Percentiles rank a stretch among this genome's conserved stretches.
These are phyloP conservation scores for Arbutus unedo DNA, from an alignment of 148 eudicot genomes.

Conservation along the genomic window DNA sequence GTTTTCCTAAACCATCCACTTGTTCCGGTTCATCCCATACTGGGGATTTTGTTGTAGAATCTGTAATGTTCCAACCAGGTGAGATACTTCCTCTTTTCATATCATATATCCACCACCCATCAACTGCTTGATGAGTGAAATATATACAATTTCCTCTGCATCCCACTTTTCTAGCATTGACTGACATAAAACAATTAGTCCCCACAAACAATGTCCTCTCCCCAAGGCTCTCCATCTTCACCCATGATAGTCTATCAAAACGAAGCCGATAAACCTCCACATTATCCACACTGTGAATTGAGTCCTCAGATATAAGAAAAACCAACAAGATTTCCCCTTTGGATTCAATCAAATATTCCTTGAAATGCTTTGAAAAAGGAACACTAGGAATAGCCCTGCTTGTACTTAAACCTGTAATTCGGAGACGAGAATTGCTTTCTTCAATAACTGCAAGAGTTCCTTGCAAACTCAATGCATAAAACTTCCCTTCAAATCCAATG, in stretches of 20 bases:
- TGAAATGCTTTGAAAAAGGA: constrained; percentile 19
- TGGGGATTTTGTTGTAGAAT: constrained; percentile 14
- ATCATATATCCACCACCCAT: constrained; percentile 34
- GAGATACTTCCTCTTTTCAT: constrained; percentile 21
- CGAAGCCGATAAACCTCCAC: constrained; percentile 31
- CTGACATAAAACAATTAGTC: constrained; percentile 22
- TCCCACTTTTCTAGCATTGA: constrained; percentile 25
- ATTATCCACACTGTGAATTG: constrained; percentile 17
- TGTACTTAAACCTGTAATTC: constrained; percentile 11
- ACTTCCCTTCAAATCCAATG: constrained; percentile 24
- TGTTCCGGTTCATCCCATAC: constrained; percentile 12
- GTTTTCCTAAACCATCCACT: neutral
- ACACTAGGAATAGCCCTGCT: constrained; percentile 29
- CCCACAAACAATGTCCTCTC: constrained; percentile 28
- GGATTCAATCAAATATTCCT: constrained; percentile 26
- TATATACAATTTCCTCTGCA: constrained; percentile 25
- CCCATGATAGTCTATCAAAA: constrained; percentile 23
- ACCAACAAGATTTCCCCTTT: constrained; percentile 30
- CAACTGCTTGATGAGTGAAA: constrained; percentile 11
- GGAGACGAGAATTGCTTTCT: constrained; percentile 6
- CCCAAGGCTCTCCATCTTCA: constrained; percentile 26
- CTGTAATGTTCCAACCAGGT: neutral
- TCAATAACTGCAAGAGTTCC: constrained; percentile 32
- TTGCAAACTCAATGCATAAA: constrained; percentile 29
- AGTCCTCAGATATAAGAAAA: constrained; percentile 23